These are phyloP conservation scores for Blakeslea trispora DNA, from an alignment of 371 early-diverging fungal species.

Conservation along the genomic window DNA sequence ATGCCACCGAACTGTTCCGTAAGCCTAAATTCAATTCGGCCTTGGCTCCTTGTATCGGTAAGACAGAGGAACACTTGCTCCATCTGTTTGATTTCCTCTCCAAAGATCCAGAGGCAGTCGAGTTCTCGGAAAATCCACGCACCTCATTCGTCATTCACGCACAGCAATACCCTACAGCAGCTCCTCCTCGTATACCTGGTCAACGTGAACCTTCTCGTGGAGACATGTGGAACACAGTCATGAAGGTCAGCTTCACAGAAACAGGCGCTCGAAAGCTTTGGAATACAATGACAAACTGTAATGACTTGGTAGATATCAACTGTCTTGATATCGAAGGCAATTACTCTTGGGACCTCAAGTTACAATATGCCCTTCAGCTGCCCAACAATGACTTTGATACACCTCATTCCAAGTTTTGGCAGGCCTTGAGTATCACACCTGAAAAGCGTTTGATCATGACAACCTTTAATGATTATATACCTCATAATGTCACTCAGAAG, in stretches of 20 bases:
- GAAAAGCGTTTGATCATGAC: constrained; percentile 28
- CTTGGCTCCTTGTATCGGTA: constrained; percentile 34
- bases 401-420: constrained; percentile 44
- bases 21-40: constrained; percentile 21
- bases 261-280: constrained; percentile 27
- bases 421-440: constrained; percentile 18
- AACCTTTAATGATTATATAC: constrained; percentile 27
- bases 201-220: constrained; percentile 11
- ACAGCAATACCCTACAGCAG: constrained; percentile 22
- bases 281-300: constrained; percentile 38
- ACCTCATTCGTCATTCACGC: constrained; percentile 26
- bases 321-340: constrained; percentile 33
- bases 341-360: constrained; percentile 48
- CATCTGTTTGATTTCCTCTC: constrained; percentile 17
- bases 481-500: constrained; percentile 33
- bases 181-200: constrained; percentile 4
- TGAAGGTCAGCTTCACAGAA: constrained; percentile 25
- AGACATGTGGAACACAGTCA: constrained; percentile 22
- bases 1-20: constrained; percentile 20
- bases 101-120: constrained; percentile 5
- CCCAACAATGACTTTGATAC: constrained; percentile 30
- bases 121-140: constrained; percentile 29
- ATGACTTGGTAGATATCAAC: constrained; percentile 32
- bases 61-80: constrained; percentile 7
- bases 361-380: constrained; percentile 38